phyloP scores from a whole-genome alignment of 768 basidiomycete genomes.

The Boletus fagicola region DNA sequence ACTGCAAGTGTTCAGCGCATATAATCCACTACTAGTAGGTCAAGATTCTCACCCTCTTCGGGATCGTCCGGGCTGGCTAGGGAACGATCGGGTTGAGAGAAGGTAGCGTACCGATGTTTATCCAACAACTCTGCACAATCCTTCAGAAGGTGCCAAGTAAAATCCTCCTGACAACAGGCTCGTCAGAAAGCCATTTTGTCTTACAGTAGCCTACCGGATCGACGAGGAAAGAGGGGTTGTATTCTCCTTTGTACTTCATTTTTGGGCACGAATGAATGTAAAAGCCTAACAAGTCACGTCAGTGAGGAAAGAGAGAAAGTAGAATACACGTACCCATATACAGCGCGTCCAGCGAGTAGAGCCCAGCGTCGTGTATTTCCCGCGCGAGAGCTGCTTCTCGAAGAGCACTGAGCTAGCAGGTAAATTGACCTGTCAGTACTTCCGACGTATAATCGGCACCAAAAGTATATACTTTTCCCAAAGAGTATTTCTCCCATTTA shows the following conservation, averaged over 20 bases:
- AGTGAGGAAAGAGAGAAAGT: neutral
- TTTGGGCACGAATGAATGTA: constrained; percentile 92
- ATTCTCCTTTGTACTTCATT: constrained; percentile 97
- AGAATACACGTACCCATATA: constrained; percentile 73
- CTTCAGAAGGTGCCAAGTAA: constrained; percentile 71
- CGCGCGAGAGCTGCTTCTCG: constrained; percentile 72
- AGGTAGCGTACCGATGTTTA: constrained; percentile 64
- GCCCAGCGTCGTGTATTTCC: constrained; percentile 74
- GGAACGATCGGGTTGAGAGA: constrained; percentile 61
- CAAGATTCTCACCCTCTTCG: constrained; percentile 23
- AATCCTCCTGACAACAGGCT: constrained; percentile 56
- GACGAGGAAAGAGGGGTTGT: constrained; percentile 78
- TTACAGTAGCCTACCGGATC: constrained; percentile 63
- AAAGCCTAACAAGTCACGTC: constrained; percentile 55
- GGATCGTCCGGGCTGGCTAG: constrained; percentile 33
- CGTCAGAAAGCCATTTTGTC: constrained; percentile 3
- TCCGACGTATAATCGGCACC: neutral
- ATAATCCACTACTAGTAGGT: neutral
- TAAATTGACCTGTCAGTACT: constrained; percentile 1
- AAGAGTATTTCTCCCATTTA: constrained; percentile 61
- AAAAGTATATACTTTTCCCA: constrained; percentile 63
- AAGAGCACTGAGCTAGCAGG: constrained; percentile 72
- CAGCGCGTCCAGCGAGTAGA: constrained; percentile 57
- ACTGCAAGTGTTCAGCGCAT: constrained; percentile 18
- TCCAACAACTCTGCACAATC: constrained; percentile 62